These are phyloP conservation scores for Gloeopeniophorella convolvens DNA, from an alignment of 768 basidiomycete species.

Conservation along the genomic window DNA sequence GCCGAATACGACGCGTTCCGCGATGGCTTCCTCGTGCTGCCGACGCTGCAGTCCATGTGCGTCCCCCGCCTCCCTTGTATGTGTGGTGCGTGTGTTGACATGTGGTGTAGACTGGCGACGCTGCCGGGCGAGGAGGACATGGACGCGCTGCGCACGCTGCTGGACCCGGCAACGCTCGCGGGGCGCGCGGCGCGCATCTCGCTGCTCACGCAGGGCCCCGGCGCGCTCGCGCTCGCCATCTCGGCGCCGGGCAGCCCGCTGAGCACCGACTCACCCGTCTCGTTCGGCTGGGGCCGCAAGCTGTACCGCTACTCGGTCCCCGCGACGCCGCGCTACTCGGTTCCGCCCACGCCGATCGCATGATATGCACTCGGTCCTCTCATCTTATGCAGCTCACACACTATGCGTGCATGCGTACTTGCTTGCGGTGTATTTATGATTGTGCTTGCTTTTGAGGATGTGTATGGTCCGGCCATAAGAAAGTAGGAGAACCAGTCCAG, in stretches of 20 bases:
- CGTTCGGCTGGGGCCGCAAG: conserved; percentile 15
- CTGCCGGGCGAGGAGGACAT: conserved; percentile 31
- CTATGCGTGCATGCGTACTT: too few relatives aligned
- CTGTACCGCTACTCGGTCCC: conserved; percentile 17
- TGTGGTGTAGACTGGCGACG: conserved; percentile 25
- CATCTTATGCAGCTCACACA: too few relatives aligned
- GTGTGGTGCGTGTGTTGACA: background rate
- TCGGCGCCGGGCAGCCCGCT: conserved; percentile 22
- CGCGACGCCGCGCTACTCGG: conserved; percentile 11
- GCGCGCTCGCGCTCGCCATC: conserved; percentile 26
- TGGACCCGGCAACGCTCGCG: conserved; percentile 28
- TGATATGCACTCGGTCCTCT: too few relatives aligned
- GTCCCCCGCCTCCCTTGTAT: background rate
- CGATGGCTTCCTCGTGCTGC: conserved; percentile 31
- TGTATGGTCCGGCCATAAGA: too few relatives aligned
- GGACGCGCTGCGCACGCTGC: conserved; percentile 26
- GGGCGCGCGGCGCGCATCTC: conserved; percentile 26
- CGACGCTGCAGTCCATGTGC: conserved; percentile 32
- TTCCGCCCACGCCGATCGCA: conserved; percentile 17
- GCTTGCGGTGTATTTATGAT: too few relatives aligned
- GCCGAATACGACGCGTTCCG: conserved; percentile 30
- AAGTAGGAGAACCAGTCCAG: too few relatives aligned
- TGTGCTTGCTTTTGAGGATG: too few relatives aligned
- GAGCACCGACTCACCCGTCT: conserved; percentile 7
- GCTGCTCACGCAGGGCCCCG: conserved; percentile 25